These are phyloP conservation scores for Picochlorum costavermella DNA, from an alignment of 139 green algal species.

Conservation along the genomic window DNA sequence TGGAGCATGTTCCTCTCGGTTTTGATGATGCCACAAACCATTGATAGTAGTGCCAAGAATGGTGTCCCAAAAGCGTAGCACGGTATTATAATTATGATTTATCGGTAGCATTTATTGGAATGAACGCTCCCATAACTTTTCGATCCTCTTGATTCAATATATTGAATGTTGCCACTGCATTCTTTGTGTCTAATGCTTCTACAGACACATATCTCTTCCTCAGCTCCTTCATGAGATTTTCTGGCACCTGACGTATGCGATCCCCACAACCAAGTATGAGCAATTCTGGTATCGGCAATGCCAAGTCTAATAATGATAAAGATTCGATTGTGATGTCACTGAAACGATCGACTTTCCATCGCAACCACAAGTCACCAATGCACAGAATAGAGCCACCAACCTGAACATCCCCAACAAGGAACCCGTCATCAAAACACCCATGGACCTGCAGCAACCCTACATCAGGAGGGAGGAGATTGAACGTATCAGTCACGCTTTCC, in stretches of 20 bases:
- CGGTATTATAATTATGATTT: no score
- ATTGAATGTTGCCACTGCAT: constrained; percentile 65
- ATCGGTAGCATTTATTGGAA: constrained; percentile 21
- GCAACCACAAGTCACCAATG: constrained; percentile 10
- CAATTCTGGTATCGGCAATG: constrained; percentile 21
- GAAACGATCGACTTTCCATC: constrained; percentile 5
- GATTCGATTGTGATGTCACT: constrained; percentile 13
- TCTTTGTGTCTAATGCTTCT: constrained; percentile 57
- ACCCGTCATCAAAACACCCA: constrained; percentile 22
- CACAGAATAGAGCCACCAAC: constrained; percentile 21
- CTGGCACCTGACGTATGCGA: constrained; percentile 6
- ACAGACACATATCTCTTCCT: constrained; percentile 30
- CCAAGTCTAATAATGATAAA: constrained; percentile 21
- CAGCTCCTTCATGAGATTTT: constrained; percentile 18
- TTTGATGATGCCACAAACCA: not conserved
- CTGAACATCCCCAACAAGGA: constrained; percentile 33
- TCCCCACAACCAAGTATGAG: constrained; percentile 17
- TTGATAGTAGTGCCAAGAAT: not conserved
- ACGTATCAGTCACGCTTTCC: constrained; percentile 14
- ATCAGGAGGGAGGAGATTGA: constrained; percentile 25
- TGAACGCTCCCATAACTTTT: constrained; percentile 47
- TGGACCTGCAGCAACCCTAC: constrained; percentile 29
- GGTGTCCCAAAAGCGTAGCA: no score
- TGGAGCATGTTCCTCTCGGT: constrained; percentile 71
- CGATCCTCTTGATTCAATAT: constrained; percentile 68